Conservation (phyloP, 2,329 filamentous ascomycete species). For the Simplicillium aogashimaense region DNA sequence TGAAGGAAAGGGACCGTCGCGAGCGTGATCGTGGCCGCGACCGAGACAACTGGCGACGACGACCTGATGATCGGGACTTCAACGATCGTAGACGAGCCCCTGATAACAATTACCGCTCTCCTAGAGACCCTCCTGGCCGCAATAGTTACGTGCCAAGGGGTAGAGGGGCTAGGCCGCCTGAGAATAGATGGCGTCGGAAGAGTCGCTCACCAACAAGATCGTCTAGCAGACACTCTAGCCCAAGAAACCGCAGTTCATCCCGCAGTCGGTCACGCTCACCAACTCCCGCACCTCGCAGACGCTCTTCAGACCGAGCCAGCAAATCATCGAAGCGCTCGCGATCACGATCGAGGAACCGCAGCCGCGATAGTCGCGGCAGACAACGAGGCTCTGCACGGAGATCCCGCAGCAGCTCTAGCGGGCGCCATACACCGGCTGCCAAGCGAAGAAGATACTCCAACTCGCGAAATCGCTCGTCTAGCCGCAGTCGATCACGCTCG, state of each 20-base stretch:
- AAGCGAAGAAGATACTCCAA: conserved; percentile 42
- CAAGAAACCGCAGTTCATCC: conserved; percentile 17
- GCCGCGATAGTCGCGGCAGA: conserved; percentile 10
- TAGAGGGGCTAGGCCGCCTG: conserved; percentile 18
- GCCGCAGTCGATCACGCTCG: conserved; percentile 24
- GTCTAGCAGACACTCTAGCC: conserved; percentile 14
- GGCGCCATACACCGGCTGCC: conserved; percentile 18
- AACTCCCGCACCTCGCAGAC: neutral
- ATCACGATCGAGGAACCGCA: conserved; percentile 13
- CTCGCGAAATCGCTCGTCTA: conserved; percentile 36
- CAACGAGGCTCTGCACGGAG: conserved; percentile 7
- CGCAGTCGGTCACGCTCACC: conserved; percentile 19
- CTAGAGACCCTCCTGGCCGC: conserved; percentile 34
- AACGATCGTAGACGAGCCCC: conserved; percentile 32
- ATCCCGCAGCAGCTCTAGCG: conserved; percentile 20
- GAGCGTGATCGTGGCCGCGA: conserved; percentile 38
- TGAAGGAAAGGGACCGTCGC: conserved; percentile 53
- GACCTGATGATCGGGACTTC: conserved; percentile 41
- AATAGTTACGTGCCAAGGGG: conserved; percentile 45
- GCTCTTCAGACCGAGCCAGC: neutral
- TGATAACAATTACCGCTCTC: conserved; percentile 28
- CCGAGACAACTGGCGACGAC: conserved; percentile 43
- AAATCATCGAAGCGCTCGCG: conserved; percentile 2
- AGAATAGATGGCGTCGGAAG: conserved; percentile 6
- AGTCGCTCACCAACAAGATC: conserved; percentile 23